These are phyloP conservation scores for Plasmodium fragile DNA, from an alignment of 169 alveolate genomes.

Conservation along the genomic window DNA sequence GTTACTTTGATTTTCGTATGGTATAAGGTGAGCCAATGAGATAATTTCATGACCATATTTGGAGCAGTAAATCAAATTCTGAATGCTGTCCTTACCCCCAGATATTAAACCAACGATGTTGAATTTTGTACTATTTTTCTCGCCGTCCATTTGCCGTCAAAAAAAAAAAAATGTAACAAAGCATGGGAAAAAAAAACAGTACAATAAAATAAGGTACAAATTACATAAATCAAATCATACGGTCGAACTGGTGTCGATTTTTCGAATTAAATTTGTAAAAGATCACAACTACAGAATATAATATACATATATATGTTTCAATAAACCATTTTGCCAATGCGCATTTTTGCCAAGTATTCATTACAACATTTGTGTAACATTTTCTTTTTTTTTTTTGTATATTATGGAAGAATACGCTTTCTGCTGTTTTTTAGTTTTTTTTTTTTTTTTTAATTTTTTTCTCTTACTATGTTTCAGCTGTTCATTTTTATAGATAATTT, in stretches of 20 bases:
- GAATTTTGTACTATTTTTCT: constrained; percentile 58
- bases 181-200: not conserved
- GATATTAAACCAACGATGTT: constrained; percentile 89
- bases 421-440: not conserved
- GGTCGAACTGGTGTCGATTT: not conserved
- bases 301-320: not conserved
- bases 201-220: not conserved
- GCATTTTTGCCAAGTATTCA: not conserved
- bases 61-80: constrained; percentile 80
- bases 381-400: not conserved
- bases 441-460: not conserved
- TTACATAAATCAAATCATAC: not conserved
- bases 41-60: constrained; percentile 75
- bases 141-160: not conserved
- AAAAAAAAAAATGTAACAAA: not conserved
- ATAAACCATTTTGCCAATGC: not conserved
- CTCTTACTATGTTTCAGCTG: not conserved
- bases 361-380: not conserved
- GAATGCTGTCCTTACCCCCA: constrained; percentile 92
- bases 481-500: not conserved
- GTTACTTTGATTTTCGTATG: constrained; percentile 54
- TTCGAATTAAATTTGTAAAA: not conserved
- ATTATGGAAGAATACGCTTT: not conserved
- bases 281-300: not conserved
- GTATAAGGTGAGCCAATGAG: constrained; percentile 69